Percentiles rank a stretch among this genome's conserved stretches.
Conservation (phyloP, 2,329 filamentous ascomycete species). For the Blumeriella jaapii region DNA sequence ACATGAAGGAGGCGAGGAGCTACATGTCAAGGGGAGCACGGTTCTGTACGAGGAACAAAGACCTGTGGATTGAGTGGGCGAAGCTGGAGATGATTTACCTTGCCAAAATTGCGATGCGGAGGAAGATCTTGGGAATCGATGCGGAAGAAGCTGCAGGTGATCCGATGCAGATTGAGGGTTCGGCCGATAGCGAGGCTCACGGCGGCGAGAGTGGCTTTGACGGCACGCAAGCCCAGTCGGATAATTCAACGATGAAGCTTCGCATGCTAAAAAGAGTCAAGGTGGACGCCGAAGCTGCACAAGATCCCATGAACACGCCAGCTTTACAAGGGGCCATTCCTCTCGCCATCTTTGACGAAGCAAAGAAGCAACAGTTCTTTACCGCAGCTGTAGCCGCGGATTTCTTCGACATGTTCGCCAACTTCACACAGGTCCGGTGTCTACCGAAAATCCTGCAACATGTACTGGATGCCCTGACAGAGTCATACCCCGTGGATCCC, state of each 20-base stretch:
- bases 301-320: constrained; percentile 46
- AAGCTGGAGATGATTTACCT: constrained; percentile 90
- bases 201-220: constrained; percentile 19
- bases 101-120: constrained; percentile 64
- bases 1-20: constrained; percentile 75
- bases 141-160: constrained; percentile 32
- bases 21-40: constrained; percentile 84
- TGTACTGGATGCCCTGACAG: constrained; percentile 53
- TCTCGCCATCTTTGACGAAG: constrained; percentile 79
- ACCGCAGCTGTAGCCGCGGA: constrained; percentile 52
- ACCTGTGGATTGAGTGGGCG: constrained; percentile 82
- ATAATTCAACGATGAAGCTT: constrained; percentile 37
- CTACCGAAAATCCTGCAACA: constrained; percentile 59
- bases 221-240: constrained; percentile 36
- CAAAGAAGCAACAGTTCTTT: constrained; percentile 66
- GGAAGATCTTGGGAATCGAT: constrained; percentile 54
- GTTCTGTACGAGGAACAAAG: constrained; percentile 67
- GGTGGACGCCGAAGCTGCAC: constrained; percentile 33
- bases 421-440: constrained; percentile 56
- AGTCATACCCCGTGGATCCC: constrained; percentile 46
- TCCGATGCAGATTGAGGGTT: constrained; percentile 35
- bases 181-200: too few relatives aligned
- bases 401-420: constrained; percentile 71
- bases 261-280: constrained; percentile 40
- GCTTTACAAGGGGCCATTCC: constrained; percentile 90